A percentile compares a stretch with the other conserved stretches of the same genome.
phyloP scores from a whole-genome alignment of 2,329 filamentous ascomycete species.

The Phyllosticta citribraziliensis region DNA sequence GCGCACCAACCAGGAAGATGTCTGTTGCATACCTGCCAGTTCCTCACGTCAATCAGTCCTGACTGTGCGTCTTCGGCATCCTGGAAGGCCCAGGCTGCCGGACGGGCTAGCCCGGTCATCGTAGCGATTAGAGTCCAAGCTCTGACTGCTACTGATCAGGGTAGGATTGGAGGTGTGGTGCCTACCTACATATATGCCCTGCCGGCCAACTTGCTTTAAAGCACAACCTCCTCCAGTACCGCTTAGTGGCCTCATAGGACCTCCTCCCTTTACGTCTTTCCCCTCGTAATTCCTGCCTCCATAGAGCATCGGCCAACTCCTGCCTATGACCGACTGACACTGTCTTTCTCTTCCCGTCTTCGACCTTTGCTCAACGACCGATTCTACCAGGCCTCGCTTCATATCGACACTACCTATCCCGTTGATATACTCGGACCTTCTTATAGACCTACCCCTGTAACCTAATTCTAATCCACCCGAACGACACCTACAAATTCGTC shows the following conservation, averaged over 20 bases:
- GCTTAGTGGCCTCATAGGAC: constrained; percentile 7
- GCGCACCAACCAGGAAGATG: constrained; percentile 9
- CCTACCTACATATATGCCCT: constrained; percentile 29
- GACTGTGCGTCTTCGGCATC: constrained; percentile 30
- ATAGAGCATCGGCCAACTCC: constrained; percentile 4
- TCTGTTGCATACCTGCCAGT: constrained; percentile 6
- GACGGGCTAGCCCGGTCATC: constrained; percentile 20
- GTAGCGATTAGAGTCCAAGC: constrained; percentile 5
- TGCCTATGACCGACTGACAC: constrained; percentile 11
- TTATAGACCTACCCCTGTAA: not conserved
- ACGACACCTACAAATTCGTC: constrained; percentile 7
- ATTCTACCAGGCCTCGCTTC: not conserved
- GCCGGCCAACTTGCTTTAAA: constrained; percentile 14
- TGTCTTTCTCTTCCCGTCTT: constrained; percentile 3
- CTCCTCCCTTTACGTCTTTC: constrained; percentile 1
- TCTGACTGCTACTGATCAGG: constrained; percentile 4
- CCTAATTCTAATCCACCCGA: constrained; percentile 3
- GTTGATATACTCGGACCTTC: not conserved
- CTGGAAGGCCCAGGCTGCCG: constrained; percentile 22
- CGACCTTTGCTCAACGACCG: not conserved
- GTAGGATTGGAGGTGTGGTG: constrained; percentile 8
- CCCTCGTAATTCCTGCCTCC: constrained; percentile 3
- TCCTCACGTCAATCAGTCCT: constrained; percentile 32
- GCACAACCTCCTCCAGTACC: constrained; percentile 4
- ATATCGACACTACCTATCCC: not conserved